Conservation (phyloP, 495 filamentous ascomycete genomes). For the Geopyxis carbonaria region DNA sequence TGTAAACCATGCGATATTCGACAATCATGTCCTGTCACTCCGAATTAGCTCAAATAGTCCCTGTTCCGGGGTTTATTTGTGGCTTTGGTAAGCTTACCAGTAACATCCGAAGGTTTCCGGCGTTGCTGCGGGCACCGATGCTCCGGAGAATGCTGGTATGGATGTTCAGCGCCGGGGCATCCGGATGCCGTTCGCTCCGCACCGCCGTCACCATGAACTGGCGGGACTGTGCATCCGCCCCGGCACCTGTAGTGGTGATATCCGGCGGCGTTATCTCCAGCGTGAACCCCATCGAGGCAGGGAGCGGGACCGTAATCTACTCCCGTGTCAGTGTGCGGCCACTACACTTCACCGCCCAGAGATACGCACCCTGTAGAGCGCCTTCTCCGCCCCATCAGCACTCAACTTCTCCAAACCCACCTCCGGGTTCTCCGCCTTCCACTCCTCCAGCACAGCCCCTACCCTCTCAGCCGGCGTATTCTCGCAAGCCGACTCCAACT, state of each 20-base stretch:
- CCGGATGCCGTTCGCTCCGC: constrained; percentile 15
- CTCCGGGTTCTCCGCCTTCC: constrained; percentile 8
- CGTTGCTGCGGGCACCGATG: constrained; percentile 14
- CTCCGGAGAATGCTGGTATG: constrained; percentile 17
- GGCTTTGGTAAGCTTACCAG: constrained; percentile 10
- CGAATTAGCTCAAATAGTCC: constrained; percentile 5
- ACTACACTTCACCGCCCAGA: constrained; percentile 1
- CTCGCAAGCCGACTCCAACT: constrained; percentile 13
- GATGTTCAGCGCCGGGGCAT: constrained; percentile 12
- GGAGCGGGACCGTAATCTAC: constrained; percentile 17
- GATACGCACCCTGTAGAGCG: not conserved
- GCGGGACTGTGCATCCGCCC: too few relatives aligned
- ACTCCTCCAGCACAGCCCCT: constrained; percentile 16
- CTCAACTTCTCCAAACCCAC: constrained; percentile 1
- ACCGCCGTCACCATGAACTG: too few relatives aligned
- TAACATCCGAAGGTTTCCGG: constrained; percentile 20
- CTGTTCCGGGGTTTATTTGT: not conserved
- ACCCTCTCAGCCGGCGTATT: constrained; percentile 11
- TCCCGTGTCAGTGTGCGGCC: too few relatives aligned
- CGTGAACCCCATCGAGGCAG: constrained; percentile 17
- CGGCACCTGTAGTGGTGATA: constrained; percentile 5
- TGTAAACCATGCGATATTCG: constrained; percentile 15
- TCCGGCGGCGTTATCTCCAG: constrained; percentile 13
- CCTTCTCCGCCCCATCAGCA: not conserved
- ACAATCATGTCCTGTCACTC: constrained; percentile 16